These are phyloP conservation scores for Sclerotinia borealis DNA, from an alignment of 2,329 filamentous ascomycete genomes.

Conservation along the genomic window DNA sequence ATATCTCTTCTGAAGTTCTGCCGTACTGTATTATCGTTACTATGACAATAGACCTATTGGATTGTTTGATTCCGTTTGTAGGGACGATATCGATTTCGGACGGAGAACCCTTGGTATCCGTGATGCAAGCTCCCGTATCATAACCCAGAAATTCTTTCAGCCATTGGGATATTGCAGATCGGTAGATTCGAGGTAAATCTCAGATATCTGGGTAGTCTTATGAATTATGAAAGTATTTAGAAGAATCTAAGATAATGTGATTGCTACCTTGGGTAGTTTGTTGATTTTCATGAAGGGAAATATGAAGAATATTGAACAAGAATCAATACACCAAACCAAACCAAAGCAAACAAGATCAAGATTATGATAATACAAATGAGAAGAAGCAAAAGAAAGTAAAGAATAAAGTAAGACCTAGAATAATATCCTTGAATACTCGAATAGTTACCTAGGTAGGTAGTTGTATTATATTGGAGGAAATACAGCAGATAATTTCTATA, in stretches of 20 bases:
- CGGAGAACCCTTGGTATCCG: constrained; percentile 4
- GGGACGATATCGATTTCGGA: constrained; percentile 3
- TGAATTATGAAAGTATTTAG: not conserved
- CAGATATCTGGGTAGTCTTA: not conserved
- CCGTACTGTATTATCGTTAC: not conserved
- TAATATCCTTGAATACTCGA: too few relatives aligned
- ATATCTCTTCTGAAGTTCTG: too few relatives aligned
- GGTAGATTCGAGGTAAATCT: not conserved
- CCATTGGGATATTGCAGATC: not conserved
- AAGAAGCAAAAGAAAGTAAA: not conserved
- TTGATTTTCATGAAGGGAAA: not conserved
- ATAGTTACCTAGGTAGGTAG: too few relatives aligned
- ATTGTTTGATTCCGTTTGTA: not conserved
- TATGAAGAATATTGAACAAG: not conserved
- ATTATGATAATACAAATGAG: not conserved
- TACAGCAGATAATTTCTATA: not conserved
- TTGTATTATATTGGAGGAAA: not conserved
- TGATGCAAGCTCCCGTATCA: constrained; percentile 10
- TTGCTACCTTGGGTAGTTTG: not conserved
- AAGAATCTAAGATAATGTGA: not conserved
- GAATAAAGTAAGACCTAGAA: not conserved
- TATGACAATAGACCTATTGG: not conserved
- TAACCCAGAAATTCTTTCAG: not conserved
- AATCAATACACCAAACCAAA: not conserved
- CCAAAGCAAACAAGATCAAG: not conserved